Evolutionary conservation across 1,284 basidiomycete genomes (phyloP), one percentile per base, ranked within the genome.

Genomic region (Heterobasidion occidentale): DNA sequence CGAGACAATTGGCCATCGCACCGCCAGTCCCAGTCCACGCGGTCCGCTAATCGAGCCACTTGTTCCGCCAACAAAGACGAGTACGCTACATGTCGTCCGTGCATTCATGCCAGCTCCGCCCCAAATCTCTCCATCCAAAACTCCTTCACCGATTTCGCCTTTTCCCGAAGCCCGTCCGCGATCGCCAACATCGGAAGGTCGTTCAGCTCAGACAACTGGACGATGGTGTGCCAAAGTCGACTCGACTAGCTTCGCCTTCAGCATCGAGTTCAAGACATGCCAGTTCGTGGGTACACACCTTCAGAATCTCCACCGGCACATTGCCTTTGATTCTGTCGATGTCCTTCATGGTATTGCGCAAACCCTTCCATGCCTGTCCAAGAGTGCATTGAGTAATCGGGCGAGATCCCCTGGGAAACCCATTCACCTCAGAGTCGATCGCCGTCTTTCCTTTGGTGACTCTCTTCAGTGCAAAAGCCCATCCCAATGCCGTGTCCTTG

Each of bases 371-470:
- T 15, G 36, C 19, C 42, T 45, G 52, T 34, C 14, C 20, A 15
- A 33, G 14, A 36, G n/a, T 44, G 14, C 14, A 27, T 44, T 7
- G 42, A 14, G 12, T 20, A 11, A 14, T 15, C 36, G 33, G 7
- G 20, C 52, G n/a, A 51, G 14, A n/a, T 20, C 17, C 50, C 11
- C 35, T 8, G 7, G 7, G 27, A 5, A 14, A 36, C 7, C n/a
- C 27, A 35, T 34, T 12, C 14, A 53, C 52, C 38, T 44, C 38
- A 9, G n/a, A 42, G 36, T 56, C 49, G 38, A 55, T n/a, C 12
- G 8, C 38, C 38, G 42, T 53, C 44, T 61, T 61, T 8, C 60
- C 60, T 52, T 61, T 61, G 27, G 56, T 57, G 15, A 61, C 51
- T 7, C 53, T 60, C 9, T 61, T 60, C 11, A 61, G 15, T 19